Conservation (phyloP, 2,329 filamentous ascomycete genomes). For the Ceratocystis cacaofunesta region DNA sequence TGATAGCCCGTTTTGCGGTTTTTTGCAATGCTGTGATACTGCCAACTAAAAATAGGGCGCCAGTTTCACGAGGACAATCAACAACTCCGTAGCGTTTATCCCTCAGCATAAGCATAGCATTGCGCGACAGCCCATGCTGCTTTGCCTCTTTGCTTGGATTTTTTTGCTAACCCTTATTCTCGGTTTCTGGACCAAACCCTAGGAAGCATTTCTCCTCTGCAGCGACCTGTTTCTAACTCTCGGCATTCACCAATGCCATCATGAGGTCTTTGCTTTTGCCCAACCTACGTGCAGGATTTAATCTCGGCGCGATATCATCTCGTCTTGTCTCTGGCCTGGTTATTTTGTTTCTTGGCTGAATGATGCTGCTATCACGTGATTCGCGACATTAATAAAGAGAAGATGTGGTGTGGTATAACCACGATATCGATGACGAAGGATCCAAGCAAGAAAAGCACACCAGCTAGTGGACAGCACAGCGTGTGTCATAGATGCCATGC, state of each 20-base stretch:
- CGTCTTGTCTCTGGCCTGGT: not conserved
- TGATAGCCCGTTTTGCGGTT: too few species aligned
- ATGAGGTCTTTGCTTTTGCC: not conserved
- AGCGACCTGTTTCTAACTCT: not conserved
- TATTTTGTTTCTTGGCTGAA: not conserved
- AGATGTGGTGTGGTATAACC: too few species aligned
- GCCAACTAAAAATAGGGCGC: not conserved
- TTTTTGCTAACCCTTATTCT: not conserved
- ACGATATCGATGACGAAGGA: not conserved
- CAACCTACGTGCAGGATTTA: not conserved
- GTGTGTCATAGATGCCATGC: too few species aligned
- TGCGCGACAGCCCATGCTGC: not conserved
- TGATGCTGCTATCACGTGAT: too few species aligned
- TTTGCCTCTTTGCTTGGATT: not conserved
- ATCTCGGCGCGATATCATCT: not conserved
- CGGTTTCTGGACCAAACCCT: not conserved
- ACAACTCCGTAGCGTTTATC: not conserved
- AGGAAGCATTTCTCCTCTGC: not conserved
- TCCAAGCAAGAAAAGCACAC: not conserved
- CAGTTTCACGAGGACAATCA: not conserved
- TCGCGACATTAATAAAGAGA: too few species aligned
- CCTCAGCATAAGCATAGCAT: not conserved
- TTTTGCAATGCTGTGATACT: not conserved
- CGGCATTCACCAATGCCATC: not conserved
- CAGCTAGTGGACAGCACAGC: not conserved